These are phyloP conservation scores for Wickerhamomyces ciferrii DNA, from an alignment of 805 yeast genomes.

Conservation along the genomic window DNA sequence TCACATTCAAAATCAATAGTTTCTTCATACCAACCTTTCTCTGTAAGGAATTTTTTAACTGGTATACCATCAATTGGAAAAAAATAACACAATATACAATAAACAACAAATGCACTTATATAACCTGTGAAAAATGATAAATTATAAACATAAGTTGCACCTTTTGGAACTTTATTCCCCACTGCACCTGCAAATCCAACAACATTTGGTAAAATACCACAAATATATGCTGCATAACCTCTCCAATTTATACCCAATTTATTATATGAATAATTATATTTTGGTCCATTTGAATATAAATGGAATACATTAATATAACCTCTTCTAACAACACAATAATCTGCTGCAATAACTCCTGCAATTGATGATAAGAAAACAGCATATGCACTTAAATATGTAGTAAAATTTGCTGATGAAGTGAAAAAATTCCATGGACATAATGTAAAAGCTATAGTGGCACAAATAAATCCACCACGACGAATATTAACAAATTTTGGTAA, in stretches of 20 bases:
- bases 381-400: conserved; percentile 71
- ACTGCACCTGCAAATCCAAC: conserved; percentile 81
- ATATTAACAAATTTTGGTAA: conserved; percentile 63
- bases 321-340: conserved; percentile 64
- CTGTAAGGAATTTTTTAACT: conserved; percentile 26
- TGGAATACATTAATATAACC: conserved; percentile 58
- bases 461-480: conserved; percentile 75
- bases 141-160: conserved; percentile 67
- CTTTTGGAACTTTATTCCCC: conserved; percentile 67
- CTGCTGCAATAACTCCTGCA: conserved; percentile 63
- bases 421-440: conserved; percentile 83
- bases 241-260: conserved; percentile 68
- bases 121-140: conserved; percentile 74
- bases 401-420: conserved; percentile 59
- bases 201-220: conserved; percentile 73
- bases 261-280: conserved; percentile 49
- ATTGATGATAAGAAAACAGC: conserved; percentile 73
- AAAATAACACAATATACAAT: conserved; percentile 41
- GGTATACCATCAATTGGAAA: conserved; percentile 45
- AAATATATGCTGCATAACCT: conserved; percentile 67
- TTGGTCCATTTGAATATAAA: conserved; percentile 41
- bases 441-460: conserved; percentile 65
- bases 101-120: conserved; percentile 44
- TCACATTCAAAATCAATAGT: neutral
- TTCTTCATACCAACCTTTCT: conserved; percentile 56